Evolutionary conservation across 2,329 filamentous ascomycete species (phyloP).

Genomic region (Neonectria neomacrospora): DNA sequence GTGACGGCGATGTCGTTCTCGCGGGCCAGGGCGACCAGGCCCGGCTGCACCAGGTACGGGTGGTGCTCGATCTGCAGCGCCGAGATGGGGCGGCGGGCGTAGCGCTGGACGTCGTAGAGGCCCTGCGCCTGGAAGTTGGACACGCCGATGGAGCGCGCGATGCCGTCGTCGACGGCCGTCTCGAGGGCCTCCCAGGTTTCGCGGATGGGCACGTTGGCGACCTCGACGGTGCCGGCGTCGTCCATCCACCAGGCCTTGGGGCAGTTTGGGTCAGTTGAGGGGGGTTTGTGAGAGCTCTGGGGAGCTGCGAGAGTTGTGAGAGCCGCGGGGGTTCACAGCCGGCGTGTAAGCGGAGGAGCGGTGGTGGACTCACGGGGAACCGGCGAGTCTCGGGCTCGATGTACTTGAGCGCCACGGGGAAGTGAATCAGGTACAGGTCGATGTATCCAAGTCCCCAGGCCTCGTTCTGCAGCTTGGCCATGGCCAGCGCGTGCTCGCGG

Average conservation of each 20-base stretch:
- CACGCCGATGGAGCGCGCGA: conserved; percentile 78
- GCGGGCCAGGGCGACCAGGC: conserved; percentile 66
- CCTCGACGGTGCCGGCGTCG: conserved; percentile 60
- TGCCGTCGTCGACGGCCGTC: conserved; percentile 70
- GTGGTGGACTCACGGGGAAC: conserved; percentile 51
- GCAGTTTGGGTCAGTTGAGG: neutral
- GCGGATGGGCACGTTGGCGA: conserved; percentile 73
- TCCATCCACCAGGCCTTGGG: conserved; percentile 52
- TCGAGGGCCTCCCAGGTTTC: conserved; percentile 86
- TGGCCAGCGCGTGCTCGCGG: conserved; percentile 76
- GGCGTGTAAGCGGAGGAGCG: too few species aligned
- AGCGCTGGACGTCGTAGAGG: conserved; percentile 69
- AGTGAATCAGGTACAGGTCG: conserved; percentile 86
- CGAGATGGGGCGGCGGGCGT: conserved; percentile 64
- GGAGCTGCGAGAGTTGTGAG: too few species aligned
- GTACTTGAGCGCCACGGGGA: conserved; percentile 58
- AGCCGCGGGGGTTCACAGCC: too few species aligned
- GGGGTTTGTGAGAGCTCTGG: too few species aligned
- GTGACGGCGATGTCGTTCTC: conserved; percentile 68
- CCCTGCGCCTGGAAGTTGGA: conserved; percentile 77
- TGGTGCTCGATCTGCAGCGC: conserved; percentile 76
- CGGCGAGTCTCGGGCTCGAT: conserved; percentile 54
- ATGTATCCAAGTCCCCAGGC: conserved; percentile 89
- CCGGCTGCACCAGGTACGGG: conserved; percentile 71
- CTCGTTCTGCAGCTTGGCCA: conserved; percentile 77